Conservation (phyloP, 2,329 filamentous ascomycete species). For the Penicillium sp. region DNA sequence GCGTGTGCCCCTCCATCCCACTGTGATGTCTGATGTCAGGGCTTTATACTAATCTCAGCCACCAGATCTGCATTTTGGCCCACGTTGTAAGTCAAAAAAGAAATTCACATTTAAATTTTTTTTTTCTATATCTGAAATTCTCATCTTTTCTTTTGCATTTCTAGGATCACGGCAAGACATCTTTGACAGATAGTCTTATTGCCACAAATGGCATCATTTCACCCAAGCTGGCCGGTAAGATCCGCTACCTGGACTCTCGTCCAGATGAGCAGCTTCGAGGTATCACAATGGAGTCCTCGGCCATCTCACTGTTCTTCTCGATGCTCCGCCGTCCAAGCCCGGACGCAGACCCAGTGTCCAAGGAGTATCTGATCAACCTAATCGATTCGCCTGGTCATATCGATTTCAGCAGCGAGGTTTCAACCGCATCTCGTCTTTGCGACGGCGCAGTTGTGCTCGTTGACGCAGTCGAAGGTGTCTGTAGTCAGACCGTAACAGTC, state of each 20-base stretch:
- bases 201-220: conserved; percentile 99
- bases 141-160: conserved; percentile 11
- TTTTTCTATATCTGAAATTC: background rate
- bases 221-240: conserved; percentile 93
- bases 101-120: background rate
- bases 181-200: conserved; percentile 89
- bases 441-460: conserved; percentile 93
- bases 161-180: conserved; percentile 95
- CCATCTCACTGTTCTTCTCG: conserved; percentile 94
- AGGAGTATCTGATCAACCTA: conserved; percentile 93
- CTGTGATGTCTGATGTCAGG: conserved; percentile 20
- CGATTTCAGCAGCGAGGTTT: conserved; percentile 97
- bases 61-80: conserved; percentile 90
- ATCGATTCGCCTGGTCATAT: conserved; percentile 98
- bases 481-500: conserved; percentile 97
- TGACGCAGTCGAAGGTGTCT: conserved; percentile 95
- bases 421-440: conserved; percentile 87
- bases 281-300: conserved; percentile 99
- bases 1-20: conserved; percentile 44
- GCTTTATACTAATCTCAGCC: conserved; percentile 33
- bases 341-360: conserved; percentile 66
- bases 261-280: conserved; percentile 94
- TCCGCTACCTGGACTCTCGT: conserved; percentile 92
- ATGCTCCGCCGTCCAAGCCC: conserved; percentile 73
- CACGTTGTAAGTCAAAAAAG: conserved; percentile 69